Base-by-base conservation (phyloP, 805 yeast species). In the Candida dajiaensis region DNA sequence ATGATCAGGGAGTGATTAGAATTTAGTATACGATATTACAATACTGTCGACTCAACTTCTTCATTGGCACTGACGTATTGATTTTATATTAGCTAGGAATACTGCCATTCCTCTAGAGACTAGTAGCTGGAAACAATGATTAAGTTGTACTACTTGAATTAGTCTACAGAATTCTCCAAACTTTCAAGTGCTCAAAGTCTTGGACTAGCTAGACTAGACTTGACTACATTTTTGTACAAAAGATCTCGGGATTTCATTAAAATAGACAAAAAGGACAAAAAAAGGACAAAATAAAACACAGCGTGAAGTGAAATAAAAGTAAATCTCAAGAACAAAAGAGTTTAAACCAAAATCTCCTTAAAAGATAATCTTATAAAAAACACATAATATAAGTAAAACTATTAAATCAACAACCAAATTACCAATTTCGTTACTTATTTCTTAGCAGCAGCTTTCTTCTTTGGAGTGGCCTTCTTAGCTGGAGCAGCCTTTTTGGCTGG, bases 401-500 rank as follows among this genome's bases (percentile, higher is more conserved):
- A 29, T n/a, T 25, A 35, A n/a, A 26, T 19, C 31, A 44, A 45
- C 37, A 25, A 40, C 12, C 23, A 26, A 39, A 16, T 33, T 33
- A 18, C 37, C 37, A 16, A n/a, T 33, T 18, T 16, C 21, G 19
- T 19, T 18, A 16, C 20, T 35, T 38, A 43, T 45, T 46, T 52
- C 43, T 49, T 44, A 44, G 52, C 49, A 38, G 47, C 40, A 36
- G 48, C 43, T 31, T 25, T 41, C 47, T 45, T 42, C 33, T 42
- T 46, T 15, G 49, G 33, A 12, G 46, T 40, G 16, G 47, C 42
- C 25, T 38, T 47, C 22, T 51, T 56, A 29, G 53, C 50, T 18
- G 59, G 51, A 21, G 54, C 44, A 26, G 56, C 43, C 37, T 49
- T 45, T 45, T 53, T 48, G 36, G 45, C 28, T 39, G 51, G 39